Evolutionary conservation across 257 asterid species (phyloP).

Genomic region (Penstemon eatonii): DNA sequence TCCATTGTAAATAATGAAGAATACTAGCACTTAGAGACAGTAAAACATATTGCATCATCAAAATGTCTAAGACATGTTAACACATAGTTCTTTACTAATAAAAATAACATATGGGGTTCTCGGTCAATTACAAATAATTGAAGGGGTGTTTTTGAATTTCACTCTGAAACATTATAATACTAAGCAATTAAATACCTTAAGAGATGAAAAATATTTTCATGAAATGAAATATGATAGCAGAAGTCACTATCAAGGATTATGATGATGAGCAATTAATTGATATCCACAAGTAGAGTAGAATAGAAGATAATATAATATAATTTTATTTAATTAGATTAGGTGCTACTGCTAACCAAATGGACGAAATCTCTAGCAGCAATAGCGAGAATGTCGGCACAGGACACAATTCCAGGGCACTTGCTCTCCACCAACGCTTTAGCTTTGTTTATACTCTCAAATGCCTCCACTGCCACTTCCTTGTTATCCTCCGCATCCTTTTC

Average conservation of each 20-base stretch:
- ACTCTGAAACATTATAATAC: no score
- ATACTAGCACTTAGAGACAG: no score
- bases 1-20: no score
- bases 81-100: no score
- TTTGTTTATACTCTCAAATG: slow-evolving; percentile 61
- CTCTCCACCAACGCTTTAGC: slow-evolving; percentile 77
- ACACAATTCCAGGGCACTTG: slow-evolving; percentile 90
- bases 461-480: slow-evolving; percentile 72
- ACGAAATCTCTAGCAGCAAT: slow-evolving; percentile 91
- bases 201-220: no score
- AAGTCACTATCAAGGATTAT: slow-evolving; percentile 34
- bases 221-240: neutral
- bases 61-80: no score
- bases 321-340: neutral
- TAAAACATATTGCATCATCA: no score
- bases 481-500: slow-evolving; percentile 89
- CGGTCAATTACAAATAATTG: no score
- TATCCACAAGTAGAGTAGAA: slow-evolving; percentile 18
- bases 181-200: no score
- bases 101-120: no score
- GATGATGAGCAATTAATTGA: slow-evolving; percentile 25
- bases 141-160: no score
- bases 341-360: slow-evolving; percentile 75
- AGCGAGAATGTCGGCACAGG: slow-evolving; percentile 94
- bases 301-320: neutral